phyloP scores from a whole-genome alignment of 495 filamentous ascomycete species.

The Penicillium bialowiezense region DNA sequence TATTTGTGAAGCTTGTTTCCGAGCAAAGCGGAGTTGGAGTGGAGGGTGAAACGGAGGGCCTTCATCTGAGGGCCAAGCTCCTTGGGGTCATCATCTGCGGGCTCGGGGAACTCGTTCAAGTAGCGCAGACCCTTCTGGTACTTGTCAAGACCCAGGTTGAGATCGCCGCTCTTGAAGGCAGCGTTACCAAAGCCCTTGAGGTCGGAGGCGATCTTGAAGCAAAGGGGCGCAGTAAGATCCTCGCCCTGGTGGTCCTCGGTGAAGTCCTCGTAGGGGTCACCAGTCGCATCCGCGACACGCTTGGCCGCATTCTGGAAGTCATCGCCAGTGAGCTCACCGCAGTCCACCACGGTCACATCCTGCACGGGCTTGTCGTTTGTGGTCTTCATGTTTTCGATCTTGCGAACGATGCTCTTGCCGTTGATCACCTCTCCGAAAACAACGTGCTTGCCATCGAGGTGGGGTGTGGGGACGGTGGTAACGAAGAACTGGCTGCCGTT shows the following conservation, averaged over 20 bases:
- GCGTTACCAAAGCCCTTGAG: constrained; percentile 90
- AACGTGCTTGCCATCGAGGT: constrained; percentile 92
- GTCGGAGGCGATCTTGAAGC: constrained; percentile 70
- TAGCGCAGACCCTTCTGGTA: constrained; percentile 98
- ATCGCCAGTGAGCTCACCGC: constrained; percentile 75
- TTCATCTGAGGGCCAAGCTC: constrained; percentile 66
- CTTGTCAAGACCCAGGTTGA: constrained; percentile 75
- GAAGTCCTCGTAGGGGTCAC: constrained; percentile 94
- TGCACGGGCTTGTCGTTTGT: constrained; percentile 74
- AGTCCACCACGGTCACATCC: constrained; percentile 76
- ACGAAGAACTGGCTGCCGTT: constrained; percentile 99
- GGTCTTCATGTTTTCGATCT: constrained; percentile 85
- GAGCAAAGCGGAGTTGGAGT: constrained; percentile 76
- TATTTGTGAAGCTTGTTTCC: constrained; percentile 75
- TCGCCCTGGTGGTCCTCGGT: constrained; percentile 78
- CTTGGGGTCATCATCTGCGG: constrained; percentile 60
- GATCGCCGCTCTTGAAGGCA: constrained; percentile 79
- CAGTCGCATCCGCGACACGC: constrained; percentile 71
- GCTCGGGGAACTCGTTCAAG: constrained; percentile 79
- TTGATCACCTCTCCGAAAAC: constrained; percentile 62
- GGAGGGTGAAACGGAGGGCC: constrained; percentile 69
- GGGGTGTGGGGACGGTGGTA: constrained; percentile 88
- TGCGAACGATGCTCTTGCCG: constrained; percentile 86
- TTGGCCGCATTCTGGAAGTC: constrained; percentile 60
- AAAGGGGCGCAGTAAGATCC: constrained; percentile 54